A percentile compares a stretch with the other conserved stretches of the same genome.
phyloP scores from a whole-genome alignment of 2,329 filamentous ascomycete genomes.

The Fusarium goolgardi region DNA sequence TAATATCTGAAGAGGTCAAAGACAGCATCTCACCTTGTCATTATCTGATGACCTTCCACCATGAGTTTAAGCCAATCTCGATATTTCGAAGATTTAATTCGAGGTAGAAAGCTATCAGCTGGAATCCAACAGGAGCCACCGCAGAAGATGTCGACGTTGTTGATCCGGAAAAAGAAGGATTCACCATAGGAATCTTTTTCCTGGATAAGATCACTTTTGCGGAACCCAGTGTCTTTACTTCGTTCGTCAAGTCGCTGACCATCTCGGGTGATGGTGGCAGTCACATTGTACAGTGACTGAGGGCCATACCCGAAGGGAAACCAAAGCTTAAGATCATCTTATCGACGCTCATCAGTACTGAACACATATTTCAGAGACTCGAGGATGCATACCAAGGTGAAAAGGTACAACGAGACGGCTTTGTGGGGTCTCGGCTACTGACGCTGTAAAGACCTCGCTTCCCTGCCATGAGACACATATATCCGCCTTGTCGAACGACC shows the following conservation, averaged over 20 bases:
- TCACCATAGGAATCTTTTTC: constrained; percentile 70
- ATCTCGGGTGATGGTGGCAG: neutral
- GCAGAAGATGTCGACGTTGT: constrained; percentile 76
- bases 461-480: neutral
- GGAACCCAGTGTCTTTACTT: constrained; percentile 7
- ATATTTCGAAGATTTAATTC: constrained; percentile 61
- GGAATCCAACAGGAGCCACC: constrained; percentile 85
- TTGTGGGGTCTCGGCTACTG: neutral
- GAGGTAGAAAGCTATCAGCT: constrained; percentile 76
- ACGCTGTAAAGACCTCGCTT: neutral
- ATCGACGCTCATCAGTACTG: neutral
- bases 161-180: constrained; percentile 80
- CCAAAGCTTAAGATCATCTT: neutral
- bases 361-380: neutral
- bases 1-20: neutral
- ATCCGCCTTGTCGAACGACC: neutral
- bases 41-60: constrained; percentile 61
- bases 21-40: constrained; percentile 22
- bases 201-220: constrained; percentile 28
- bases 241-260: constrained; percentile 9
- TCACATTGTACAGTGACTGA: neutral
- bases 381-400: neutral
- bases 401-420: neutral
- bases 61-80: constrained; percentile 75
- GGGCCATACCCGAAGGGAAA: constrained; percentile 20